A percentile compares a stretch with the other conserved stretches of the same genome.
Evolutionary conservation across 129 eudicot species (phyloP).

Genomic region (Gnaphalium uliginosum): DNA sequence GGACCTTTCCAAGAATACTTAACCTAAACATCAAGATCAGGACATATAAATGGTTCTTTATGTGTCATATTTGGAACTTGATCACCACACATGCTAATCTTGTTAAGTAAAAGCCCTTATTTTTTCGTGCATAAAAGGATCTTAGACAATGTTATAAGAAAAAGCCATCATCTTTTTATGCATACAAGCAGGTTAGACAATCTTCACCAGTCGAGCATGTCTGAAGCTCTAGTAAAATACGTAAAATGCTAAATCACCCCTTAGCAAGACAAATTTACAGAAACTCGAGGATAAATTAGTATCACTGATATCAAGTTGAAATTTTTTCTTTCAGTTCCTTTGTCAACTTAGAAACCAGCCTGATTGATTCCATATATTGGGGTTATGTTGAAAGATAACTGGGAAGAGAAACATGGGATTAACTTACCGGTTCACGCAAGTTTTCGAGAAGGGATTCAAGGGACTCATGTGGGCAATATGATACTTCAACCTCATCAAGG

Average conservation of each 20-base stretch:
- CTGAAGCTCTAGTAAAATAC: not conserved
- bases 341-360: conserved; percentile 28
- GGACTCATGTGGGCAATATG: conserved; percentile 36
- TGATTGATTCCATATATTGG: conserved; percentile 6
- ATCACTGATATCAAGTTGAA: conserved; percentile 1
- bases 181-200: conserved; percentile 2
- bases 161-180: not conserved
- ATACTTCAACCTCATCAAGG: conserved; percentile 40
- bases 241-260: not conserved
- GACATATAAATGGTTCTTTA: not conserved
- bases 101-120: not conserved
- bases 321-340: conserved; percentile 32
- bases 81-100: not conserved
- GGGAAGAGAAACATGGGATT: conserved; percentile 43
- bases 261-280: not conserved
- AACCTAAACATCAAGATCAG: not conserved
- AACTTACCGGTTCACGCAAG: conserved; percentile 30
- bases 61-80: not conserved
- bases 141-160: not conserved
- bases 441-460: conserved; percentile 4
- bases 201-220: conserved; percentile 2
- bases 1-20: not conserved
- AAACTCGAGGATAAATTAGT: not conserved
- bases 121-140: not conserved
- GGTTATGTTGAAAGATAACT: conserved; percentile 42